Percentiles rank a stretch among this genome's conserved stretches.
phyloP scores from a whole-genome alignment of 1,284 basidiomycete species.

The Malassezia slooffiae region DNA sequence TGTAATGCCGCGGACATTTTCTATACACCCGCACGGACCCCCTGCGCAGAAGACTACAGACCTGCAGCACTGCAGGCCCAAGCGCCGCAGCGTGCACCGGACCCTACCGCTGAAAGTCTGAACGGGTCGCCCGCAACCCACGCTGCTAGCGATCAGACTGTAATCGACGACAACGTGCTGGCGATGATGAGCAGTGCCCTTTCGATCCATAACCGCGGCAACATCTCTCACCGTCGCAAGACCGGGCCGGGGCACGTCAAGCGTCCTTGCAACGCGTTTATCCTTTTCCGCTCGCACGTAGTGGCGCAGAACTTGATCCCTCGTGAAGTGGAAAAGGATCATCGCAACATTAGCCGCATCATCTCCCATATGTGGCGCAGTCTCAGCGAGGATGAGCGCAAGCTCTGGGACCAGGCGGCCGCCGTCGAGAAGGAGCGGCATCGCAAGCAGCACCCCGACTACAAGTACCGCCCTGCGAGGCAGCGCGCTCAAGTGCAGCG shows the following conservation, averaged over 20 bases:
- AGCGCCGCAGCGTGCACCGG: too few species aligned
- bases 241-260: slow-evolving; percentile 59
- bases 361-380: slow-evolving; percentile 45
- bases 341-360: slow-evolving; percentile 58
- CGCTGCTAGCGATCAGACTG: too few species aligned
- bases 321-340: slow-evolving; percentile 68
- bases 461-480: slow-evolving; percentile 32
- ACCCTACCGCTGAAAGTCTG: too few species aligned
- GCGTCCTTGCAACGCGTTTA: slow-evolving; percentile 85
- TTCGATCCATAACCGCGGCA: too few species aligned
- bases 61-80: too few species aligned
- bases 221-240: slow-evolving; percentile 34
- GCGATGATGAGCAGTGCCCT: too few species aligned
- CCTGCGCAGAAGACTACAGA: too few species aligned
- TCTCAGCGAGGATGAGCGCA: slow-evolving; percentile 23
- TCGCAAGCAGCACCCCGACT: slow-evolving; percentile 28
- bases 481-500: slow-evolving; percentile 17
- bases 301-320: slow-evolving; percentile 67
- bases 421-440: slow-evolving; percentile 33
- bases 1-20: too few species aligned
- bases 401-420: slow-evolving; percentile 27
- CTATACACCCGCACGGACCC: too few species aligned
- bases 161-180: too few species aligned
- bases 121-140: too few species aligned
- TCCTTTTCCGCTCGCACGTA: slow-evolving; percentile 81